Evolutionary conservation across 352 stramenopile genomes (phyloP).

Genomic region (Globisporangium spiculum): DNA sequence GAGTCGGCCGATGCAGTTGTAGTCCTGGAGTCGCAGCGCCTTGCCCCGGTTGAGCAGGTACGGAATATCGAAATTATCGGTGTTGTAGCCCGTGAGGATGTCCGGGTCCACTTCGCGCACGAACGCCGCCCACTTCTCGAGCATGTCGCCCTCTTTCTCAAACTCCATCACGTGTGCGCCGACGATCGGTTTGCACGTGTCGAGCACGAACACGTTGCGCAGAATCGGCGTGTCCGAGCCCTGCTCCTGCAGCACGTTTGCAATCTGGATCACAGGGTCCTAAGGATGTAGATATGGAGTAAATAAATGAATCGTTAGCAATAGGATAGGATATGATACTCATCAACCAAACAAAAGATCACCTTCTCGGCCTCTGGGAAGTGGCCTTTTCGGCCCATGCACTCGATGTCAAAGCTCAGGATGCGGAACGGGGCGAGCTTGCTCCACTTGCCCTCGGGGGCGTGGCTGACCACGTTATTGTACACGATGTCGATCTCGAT

Average conservation of each 20-base stretch:
- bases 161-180: constrained; percentile 97
- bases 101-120: constrained; percentile 95
- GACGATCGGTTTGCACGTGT: constrained; percentile 97
- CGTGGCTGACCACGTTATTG: constrained; percentile 94
- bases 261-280: constrained; percentile 99
- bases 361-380: constrained; percentile 85
- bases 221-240: constrained; percentile 58
- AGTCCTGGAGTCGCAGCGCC: constrained; percentile 79
- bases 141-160: constrained; percentile 94
- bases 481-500: constrained; percentile 98
- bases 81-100: constrained; percentile 99
- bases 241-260: constrained; percentile 94
- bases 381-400: constrained; percentile 96
- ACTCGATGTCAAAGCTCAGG: constrained; percentile 99
- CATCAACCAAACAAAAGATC: background rate
- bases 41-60: constrained; percentile 99
- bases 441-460: constrained; percentile 93
- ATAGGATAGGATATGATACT: no score
- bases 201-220: constrained; percentile 98
- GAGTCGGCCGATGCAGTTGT: constrained; percentile 86
- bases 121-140: constrained; percentile 97
- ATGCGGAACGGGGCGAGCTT: constrained; percentile 97
- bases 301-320: background rate
- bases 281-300: constrained; percentile 30
- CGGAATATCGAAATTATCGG: constrained; percentile 99